These are phyloP conservation scores for Xylaria bambusicola DNA, from an alignment of 495 filamentous ascomycete species.

Conservation along the genomic window DNA sequence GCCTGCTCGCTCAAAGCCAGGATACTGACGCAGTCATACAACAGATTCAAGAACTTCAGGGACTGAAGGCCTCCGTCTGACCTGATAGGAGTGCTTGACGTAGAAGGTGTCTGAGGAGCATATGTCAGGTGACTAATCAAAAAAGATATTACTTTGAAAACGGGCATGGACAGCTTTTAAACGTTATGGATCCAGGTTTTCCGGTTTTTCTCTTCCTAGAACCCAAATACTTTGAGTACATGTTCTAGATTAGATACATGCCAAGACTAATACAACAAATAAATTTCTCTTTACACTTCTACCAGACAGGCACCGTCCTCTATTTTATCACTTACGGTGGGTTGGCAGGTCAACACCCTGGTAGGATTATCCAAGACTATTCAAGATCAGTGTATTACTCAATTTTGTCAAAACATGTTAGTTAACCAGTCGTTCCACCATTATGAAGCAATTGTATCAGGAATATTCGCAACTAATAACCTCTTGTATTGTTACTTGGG, in stretches of 20 bases:
- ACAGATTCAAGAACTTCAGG: conserved; percentile 25
- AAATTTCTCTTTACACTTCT: not conserved
- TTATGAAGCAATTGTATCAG: too few species aligned
- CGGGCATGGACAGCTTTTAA: not conserved
- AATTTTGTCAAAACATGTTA: too few species aligned
- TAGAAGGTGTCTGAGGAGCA: not conserved
- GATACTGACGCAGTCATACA: not conserved
- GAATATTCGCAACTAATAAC: too few species aligned
- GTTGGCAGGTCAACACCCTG: too few species aligned
- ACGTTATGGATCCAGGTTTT: not conserved
- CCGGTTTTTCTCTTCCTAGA: not conserved
- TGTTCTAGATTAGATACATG: conserved; percentile 3
- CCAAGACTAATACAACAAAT: not conserved
- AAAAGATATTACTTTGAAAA: too few species aligned
- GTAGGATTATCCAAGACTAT: too few species aligned
- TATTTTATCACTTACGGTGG: too few species aligned
- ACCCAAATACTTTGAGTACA: not conserved
- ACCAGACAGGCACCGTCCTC: too few species aligned
- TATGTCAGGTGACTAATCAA: not conserved
- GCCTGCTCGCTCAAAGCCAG: too few species aligned
- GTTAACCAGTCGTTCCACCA: too few species aligned
- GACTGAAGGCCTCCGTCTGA: conserved; percentile 1
- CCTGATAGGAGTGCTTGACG: not conserved
- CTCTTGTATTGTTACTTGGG: not conserved
- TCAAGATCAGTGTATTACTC: too few species aligned